phyloP scores from a whole-genome alignment of 495 filamentous ascomycete genomes.

The Podospora appendiculata region DNA sequence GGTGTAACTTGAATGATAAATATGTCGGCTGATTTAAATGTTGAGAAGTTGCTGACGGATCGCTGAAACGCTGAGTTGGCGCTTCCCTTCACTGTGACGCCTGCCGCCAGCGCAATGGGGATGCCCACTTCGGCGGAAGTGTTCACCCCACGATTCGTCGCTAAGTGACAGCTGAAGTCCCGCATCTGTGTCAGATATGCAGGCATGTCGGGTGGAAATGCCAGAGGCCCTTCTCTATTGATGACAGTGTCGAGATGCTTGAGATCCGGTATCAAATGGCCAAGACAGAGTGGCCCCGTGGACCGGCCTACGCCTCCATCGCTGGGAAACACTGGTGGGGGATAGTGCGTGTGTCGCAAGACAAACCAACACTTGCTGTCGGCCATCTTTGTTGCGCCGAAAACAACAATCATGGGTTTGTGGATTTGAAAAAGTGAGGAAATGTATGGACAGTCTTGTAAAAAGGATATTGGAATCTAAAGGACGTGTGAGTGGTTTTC shows the following conservation, averaged over 20 bases:
- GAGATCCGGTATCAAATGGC: neutral
- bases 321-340: too few relatives aligned
- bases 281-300: neutral
- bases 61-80: neutral
- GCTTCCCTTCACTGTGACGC: neutral
- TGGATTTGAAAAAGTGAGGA: too few relatives aligned
- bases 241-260: neutral
- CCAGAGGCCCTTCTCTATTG: neutral
- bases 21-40: neutral
- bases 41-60: neutral
- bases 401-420: too few relatives aligned
- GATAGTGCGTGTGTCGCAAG: too few relatives aligned
- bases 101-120: neutral
- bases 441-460: too few relatives aligned
- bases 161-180: neutral
- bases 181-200: neutral
- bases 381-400: too few relatives aligned
- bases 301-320: too few relatives aligned
- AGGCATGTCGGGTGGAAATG: neutral
- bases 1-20: constrained; percentile 1
- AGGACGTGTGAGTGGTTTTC: too few relatives aligned
- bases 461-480: too few relatives aligned
- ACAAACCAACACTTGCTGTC: too few relatives aligned
- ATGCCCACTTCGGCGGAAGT: neutral
- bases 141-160: neutral